Percentiles rank a stretch among this genome's conserved stretches.
Evolutionary conservation across 108 stramenopile species (phyloP).

Genomic region (Epithemia pelagica): DNA sequence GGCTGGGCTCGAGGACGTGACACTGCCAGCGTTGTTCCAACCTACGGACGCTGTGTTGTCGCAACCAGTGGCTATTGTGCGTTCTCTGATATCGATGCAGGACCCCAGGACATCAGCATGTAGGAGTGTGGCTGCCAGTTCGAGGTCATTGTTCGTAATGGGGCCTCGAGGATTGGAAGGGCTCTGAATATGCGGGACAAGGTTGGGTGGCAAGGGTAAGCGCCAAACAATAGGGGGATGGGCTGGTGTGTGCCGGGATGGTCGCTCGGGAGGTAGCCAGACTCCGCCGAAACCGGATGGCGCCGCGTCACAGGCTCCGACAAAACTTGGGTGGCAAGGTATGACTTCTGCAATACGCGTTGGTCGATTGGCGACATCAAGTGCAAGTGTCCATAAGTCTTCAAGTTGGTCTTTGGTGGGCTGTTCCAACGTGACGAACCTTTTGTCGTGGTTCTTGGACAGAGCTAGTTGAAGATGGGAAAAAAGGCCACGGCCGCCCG

Average conservation of each 20-base stretch:
- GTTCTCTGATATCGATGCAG: neutral
- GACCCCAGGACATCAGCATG: neutral
- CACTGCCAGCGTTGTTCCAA: neutral
- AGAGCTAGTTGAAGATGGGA: neutral
- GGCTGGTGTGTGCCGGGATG: neutral
- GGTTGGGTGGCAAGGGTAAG: neutral
- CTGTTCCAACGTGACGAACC: neutral
- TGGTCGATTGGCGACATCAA: neutral
- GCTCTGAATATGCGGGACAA: neutral
- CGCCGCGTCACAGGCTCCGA: neutral
- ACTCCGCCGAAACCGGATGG: neutral
- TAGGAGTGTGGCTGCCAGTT: neutral
- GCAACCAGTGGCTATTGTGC: neutral
- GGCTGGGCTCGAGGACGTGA: neutral
- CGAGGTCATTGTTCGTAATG: neutral
- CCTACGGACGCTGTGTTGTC: neutral
- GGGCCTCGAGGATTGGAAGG: neutral
- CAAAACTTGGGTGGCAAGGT: neutral
- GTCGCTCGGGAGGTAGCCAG: neutral
- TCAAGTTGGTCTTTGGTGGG: neutral
- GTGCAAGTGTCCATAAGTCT: neutral
- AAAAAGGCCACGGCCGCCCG: constrained; percentile 11
- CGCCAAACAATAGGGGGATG: neutral
- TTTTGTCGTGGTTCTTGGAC: neutral
- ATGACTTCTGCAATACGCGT: neutral